A percentile compares a stretch with the other conserved stretches of the same genome.
Evolutionary conservation across 768 basidiomycete genomes (phyloP).

Genomic region (Mycena venus): DNA sequence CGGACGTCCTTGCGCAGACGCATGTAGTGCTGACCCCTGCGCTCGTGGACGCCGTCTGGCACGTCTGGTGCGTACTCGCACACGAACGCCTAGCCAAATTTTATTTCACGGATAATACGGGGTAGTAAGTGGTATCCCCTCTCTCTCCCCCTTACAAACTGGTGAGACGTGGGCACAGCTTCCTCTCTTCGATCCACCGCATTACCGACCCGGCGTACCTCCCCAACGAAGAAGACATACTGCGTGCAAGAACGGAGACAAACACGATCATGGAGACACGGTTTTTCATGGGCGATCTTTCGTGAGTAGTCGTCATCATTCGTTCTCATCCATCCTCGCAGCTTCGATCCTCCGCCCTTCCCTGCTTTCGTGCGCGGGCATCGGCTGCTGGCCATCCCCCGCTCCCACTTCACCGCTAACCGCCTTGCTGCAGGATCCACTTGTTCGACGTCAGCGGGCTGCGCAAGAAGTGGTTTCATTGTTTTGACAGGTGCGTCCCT

Average conservation of each 20-base stretch:
- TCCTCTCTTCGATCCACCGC: slow-evolving; percentile 87
- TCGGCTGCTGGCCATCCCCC: background rate
- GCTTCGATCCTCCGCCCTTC: slow-evolving; percentile 1
- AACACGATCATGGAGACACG: slow-evolving; percentile 91
- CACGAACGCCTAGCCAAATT: slow-evolving; percentile 65
- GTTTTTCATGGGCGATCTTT: slow-evolving; percentile 76
- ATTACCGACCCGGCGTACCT: slow-evolving; percentile 85
- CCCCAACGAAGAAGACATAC: slow-evolving; percentile 87
- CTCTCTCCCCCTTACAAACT: background rate
- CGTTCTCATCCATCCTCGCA: slow-evolving; percentile 1
- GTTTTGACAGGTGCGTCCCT: slow-evolving; percentile 56
- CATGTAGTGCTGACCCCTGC: slow-evolving; percentile 42
- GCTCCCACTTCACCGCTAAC: slow-evolving; percentile 6
- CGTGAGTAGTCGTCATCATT: slow-evolving; percentile 52
- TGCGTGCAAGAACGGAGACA: slow-evolving; percentile 88
- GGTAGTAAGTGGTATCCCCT: slow-evolving; percentile 23
- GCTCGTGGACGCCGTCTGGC: slow-evolving; percentile 62
- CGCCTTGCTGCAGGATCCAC: slow-evolving; percentile 55
- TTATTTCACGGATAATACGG: slow-evolving; percentile 75
- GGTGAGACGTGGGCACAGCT: slow-evolving; percentile 57
- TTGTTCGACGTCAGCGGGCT: slow-evolving; percentile 87
- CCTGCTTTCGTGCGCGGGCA: background rate
- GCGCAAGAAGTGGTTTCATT: slow-evolving; percentile 86
- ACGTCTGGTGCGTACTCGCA: slow-evolving; percentile 62
- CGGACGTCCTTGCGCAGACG: slow-evolving; percentile 64